phyloP scores from a whole-genome alignment of 2,329 filamentous ascomycete genomes.

The Fusarium sororula region DNA sequence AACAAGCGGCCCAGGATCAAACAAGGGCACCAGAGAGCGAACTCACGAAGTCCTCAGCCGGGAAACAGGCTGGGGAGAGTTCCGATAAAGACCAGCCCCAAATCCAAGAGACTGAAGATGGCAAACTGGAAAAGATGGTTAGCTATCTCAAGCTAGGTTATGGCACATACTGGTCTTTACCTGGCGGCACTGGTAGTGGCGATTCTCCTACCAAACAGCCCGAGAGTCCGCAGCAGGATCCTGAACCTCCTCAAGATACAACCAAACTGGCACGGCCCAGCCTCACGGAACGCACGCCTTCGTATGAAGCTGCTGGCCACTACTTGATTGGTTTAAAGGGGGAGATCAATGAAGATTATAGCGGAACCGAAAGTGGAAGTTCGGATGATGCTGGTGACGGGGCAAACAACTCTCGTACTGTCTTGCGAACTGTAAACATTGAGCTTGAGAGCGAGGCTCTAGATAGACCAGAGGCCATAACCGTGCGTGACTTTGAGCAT shows the following conservation, averaged over 20 bases:
- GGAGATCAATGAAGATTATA: slow-evolving; percentile 61
- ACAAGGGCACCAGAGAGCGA: background rate
- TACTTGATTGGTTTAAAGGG: slow-evolving; percentile 77
- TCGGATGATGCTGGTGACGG: slow-evolving; percentile 45
- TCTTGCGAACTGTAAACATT: slow-evolving; percentile 73
- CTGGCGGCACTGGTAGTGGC: slow-evolving; percentile 34
- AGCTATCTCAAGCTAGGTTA: slow-evolving; percentile 74
- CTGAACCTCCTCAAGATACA: slow-evolving; percentile 19
- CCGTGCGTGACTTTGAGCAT: slow-evolving; percentile 56
- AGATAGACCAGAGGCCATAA: slow-evolving; percentile 54
- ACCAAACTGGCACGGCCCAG: slow-evolving; percentile 15
- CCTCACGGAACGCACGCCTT: slow-evolving; percentile 27
- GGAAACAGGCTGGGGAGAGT: background rate
- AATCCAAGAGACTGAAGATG: slow-evolving; percentile 39
- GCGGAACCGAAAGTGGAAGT: slow-evolving; percentile 45
- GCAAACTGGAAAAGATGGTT: slow-evolving; percentile 64
- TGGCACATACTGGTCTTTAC: slow-evolving; percentile 71
- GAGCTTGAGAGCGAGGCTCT: slow-evolving; percentile 62
- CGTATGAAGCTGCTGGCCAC: slow-evolving; percentile 51
- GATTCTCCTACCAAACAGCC: slow-evolving; percentile 28
- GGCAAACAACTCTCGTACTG: slow-evolving; percentile 62
- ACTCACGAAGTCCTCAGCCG: background rate
- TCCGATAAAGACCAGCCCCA: slow-evolving; percentile 29
- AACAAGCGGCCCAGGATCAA: slow-evolving; percentile 1
- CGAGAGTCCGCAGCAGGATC: slow-evolving; percentile 11